Evolutionary conservation across 768 basidiomycete genomes (phyloP).

Genomic region (Podaxis carcinomalis): DNA sequence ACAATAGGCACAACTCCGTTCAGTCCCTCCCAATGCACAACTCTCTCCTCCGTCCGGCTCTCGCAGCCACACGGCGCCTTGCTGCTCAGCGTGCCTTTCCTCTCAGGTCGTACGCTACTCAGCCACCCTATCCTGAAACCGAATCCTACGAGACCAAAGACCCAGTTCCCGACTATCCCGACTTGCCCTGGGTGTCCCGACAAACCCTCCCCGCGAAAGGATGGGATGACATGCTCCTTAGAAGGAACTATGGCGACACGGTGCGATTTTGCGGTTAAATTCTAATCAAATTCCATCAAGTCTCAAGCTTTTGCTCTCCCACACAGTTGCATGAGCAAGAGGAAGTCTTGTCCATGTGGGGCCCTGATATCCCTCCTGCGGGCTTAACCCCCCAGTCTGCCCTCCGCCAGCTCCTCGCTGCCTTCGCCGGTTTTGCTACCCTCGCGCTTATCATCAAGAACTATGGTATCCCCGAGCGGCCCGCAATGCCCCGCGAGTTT

Average conservation of each 20-base stretch:
- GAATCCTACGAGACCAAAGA: conserved; percentile 22
- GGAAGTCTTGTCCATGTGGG: conserved; percentile 84
- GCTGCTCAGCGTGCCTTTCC: conserved; percentile 7
- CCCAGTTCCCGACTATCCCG: conserved; percentile 74
- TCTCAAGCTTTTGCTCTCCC: neutral
- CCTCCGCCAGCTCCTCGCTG: conserved; percentile 60
- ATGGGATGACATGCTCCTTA: conserved; percentile 74
- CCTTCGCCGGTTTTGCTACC: conserved; percentile 54
- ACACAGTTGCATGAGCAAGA: conserved; percentile 74
- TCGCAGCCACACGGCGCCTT: conserved; percentile 21
- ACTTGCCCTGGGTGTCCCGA: conserved; percentile 61
- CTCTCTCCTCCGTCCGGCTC: conserved; percentile 34
- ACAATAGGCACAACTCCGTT: neutral
- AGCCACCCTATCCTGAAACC: conserved; percentile 11
- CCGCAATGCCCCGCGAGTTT: conserved; percentile 68
- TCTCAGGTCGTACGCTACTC: conserved; percentile 30
- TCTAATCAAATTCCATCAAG: neutral
- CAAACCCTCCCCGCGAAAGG: conserved; percentile 61
- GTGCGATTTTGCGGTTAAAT: conserved; percentile 31
- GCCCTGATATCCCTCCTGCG: conserved; percentile 68
- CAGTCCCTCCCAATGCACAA: conserved; percentile 11
- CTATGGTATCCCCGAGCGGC: conserved; percentile 52
- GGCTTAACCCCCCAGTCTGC: conserved; percentile 47
- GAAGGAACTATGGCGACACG: conserved; percentile 78
- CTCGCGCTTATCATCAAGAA: conserved; percentile 59